A percentile compares a stretch with the other conserved stretches of the same genome.
Evolutionary conservation across 2,329 filamentous ascomycete species (phyloP).

Genomic region (Arachnopeziza araneosa): DNA sequence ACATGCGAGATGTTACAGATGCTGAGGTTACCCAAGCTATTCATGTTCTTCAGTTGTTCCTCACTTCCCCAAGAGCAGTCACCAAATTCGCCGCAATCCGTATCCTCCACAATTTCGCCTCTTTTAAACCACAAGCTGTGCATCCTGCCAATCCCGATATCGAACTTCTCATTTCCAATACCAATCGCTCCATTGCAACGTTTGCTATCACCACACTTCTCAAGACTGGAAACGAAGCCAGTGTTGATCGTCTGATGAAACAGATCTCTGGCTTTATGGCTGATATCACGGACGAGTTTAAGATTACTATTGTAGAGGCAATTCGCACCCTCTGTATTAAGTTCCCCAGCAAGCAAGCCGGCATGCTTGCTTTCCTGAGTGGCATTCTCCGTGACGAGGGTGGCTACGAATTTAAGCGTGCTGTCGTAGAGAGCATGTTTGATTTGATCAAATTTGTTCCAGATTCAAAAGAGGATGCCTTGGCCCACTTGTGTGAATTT

Average conservation of each 20-base stretch:
- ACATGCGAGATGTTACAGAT: conserved; percentile 89
- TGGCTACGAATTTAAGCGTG: conserved; percentile 96
- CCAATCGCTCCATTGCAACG: conserved; percentile 93
- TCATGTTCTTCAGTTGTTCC: conserved; percentile 91
- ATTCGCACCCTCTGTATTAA: conserved; percentile 95
- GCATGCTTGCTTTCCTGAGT: conserved; percentile 95
- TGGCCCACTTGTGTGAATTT: conserved; percentile 95
- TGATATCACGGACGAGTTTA: conserved; percentile 98
- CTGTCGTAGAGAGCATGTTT: conserved; percentile 98
- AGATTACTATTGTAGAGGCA: conserved; percentile 99
- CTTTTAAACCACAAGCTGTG: conserved; percentile 91
- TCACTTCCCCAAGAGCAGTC: conserved; percentile 89
- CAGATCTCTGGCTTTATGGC: conserved; percentile 98
- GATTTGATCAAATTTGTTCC: conserved; percentile 98
- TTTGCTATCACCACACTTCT: conserved; percentile 97
- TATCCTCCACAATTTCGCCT: conserved; percentile 92
- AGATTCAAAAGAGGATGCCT: conserved; percentile 72
- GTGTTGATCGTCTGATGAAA: conserved; percentile 96
- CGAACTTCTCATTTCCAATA: conserved; percentile 92
- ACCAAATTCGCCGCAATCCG: conserved; percentile 97
- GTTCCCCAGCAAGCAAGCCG: conserved; percentile 96
- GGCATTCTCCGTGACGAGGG: conserved; percentile 96
- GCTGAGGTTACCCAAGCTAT: conserved; percentile 87
- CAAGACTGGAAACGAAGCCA: conserved; percentile 97
- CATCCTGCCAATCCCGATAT: conserved; percentile 96